A percentile compares a stretch with the other conserved stretches of the same genome.
phyloP scores from a whole-genome alignment of 2,329 filamentous ascomycete species.

The Mycosphaerella sp. region DNA sequence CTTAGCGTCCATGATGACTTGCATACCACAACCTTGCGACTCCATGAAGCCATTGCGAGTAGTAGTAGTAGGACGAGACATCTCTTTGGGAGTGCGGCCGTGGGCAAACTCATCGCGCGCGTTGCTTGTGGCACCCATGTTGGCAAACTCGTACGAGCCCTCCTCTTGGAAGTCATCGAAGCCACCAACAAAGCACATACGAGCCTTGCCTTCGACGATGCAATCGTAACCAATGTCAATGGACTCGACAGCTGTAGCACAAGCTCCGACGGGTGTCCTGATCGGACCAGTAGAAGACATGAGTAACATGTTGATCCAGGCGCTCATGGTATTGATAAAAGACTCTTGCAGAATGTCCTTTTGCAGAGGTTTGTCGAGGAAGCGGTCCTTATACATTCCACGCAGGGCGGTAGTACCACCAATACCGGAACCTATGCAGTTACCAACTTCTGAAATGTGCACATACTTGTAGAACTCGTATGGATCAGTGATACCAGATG shows the following conservation, averaged over 20 bases:
- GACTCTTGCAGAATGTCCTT: conserved; percentile 99
- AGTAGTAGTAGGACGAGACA: conserved; percentile 96
- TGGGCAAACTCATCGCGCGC: conserved; percentile 94
- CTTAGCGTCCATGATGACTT: conserved; percentile 96
- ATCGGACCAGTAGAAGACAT: conserved; percentile 96
- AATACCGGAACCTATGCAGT: conserved; percentile 97
- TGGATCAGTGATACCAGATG: conserved; percentile 93
- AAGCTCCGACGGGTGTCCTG: conserved; percentile 97
- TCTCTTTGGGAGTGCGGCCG: conserved; percentile 89
- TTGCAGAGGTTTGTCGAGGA: conserved; percentile 92
- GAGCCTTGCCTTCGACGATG: conserved; percentile 96
- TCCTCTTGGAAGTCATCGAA: conserved; percentile 99
- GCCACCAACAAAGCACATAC: conserved; percentile 94
- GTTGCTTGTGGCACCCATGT: conserved; percentile 99
- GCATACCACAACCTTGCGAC: conserved; percentile 95
- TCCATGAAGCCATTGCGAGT: conserved; percentile 99
- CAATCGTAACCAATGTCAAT: conserved; percentile 97
- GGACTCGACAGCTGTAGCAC: conserved; percentile 94
- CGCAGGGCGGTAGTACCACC: conserved; percentile 87
- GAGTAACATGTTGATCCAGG: conserved; percentile 99
- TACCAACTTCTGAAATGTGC: conserved; percentile 94
- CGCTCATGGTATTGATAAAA: conserved; percentile 99
- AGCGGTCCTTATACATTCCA: conserved; percentile 98
- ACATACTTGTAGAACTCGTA: conserved; percentile 99
- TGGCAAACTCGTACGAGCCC: conserved; percentile 98